Evolutionary conservation across 1,284 basidiomycete genomes (phyloP).

Genomic region (Puccinia hordei): DNA sequence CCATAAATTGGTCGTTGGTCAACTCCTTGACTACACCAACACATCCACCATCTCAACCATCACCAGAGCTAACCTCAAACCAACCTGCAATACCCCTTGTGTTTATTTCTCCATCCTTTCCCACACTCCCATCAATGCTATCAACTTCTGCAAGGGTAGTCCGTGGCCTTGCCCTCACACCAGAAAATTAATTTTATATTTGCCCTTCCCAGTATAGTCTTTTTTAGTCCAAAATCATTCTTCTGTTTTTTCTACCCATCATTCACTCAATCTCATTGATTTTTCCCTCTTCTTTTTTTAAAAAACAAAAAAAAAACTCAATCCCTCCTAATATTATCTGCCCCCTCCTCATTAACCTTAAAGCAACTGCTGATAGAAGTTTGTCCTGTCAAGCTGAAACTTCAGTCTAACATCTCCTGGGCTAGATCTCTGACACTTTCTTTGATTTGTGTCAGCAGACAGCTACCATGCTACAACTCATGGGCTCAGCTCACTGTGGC

Average conservation of each 20-base stretch:
- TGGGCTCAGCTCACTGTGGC: too few relatives aligned
- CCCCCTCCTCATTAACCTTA: too few relatives aligned
- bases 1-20: constrained; percentile 14
- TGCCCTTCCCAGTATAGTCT: constrained; percentile 31
- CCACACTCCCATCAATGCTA: constrained; percentile 31
- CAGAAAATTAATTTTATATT: constrained; percentile 1
- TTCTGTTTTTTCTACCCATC: too few relatives aligned
- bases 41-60: constrained; percentile 31
- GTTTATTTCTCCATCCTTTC: not conserved
- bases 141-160: constrained; percentile 40
- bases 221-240: not conserved
- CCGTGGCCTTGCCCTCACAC: not conserved
- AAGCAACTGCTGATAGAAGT: too few relatives aligned
- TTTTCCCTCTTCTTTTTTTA: not conserved
- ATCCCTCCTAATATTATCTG: too few relatives aligned
- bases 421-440: too few relatives aligned
- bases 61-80: constrained; percentile 31
- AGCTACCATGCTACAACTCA: too few relatives aligned
- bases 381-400: too few relatives aligned
- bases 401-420: too few relatives aligned
- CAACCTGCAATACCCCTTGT: constrained; percentile 11
- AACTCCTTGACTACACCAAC: not conserved
- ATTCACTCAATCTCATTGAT: too few relatives aligned
- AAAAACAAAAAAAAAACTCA: too few relatives aligned
- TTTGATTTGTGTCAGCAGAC: too few relatives aligned